Conservation (phyloP, 2,329 filamentous ascomycete genomes). For the Tolypocladium pustulatum region DNA sequence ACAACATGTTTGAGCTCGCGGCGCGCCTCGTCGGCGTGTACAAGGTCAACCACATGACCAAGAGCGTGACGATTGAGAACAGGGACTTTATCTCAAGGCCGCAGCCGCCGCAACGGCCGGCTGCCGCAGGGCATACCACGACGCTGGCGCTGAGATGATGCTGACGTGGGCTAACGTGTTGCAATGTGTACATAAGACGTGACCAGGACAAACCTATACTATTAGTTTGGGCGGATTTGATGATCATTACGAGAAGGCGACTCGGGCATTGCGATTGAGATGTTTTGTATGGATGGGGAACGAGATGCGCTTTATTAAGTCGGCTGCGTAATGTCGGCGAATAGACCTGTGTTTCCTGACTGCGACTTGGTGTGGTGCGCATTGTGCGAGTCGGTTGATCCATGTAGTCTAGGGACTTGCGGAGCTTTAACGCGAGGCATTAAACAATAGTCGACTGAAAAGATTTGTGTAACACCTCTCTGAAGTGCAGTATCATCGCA, state of each 20-base stretch:
- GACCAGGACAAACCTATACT: not conserved
- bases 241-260: conserved; percentile 2
- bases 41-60: conserved; percentile 98
- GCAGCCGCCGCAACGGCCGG: conserved; percentile 19
- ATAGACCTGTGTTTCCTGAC: not conserved
- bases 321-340: not conserved
- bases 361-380: not conserved
- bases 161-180: not conserved
- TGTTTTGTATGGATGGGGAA: not conserved
- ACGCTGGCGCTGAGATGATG: conserved; percentile 24
- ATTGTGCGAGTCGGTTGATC: not conserved
- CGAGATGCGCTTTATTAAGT: not conserved
- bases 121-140: conserved; percentile 17
- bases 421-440: too few species aligned
- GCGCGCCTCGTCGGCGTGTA: conserved; percentile 91
- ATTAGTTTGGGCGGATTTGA: not conserved
- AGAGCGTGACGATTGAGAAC: conserved; percentile 85
- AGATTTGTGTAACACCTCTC: too few species aligned
- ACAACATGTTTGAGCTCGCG: conserved; percentile 99
- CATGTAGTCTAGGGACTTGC: too few species aligned
- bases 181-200: conserved; percentile 2
- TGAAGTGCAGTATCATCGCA: too few species aligned
- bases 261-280: not conserved
- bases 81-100: conserved; percentile 55
- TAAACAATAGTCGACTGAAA: too few species aligned